Base-by-base conservation (phyloP, 495 filamentous ascomycete genomes). In the Penicillium macrosclerotiorum region DNA sequence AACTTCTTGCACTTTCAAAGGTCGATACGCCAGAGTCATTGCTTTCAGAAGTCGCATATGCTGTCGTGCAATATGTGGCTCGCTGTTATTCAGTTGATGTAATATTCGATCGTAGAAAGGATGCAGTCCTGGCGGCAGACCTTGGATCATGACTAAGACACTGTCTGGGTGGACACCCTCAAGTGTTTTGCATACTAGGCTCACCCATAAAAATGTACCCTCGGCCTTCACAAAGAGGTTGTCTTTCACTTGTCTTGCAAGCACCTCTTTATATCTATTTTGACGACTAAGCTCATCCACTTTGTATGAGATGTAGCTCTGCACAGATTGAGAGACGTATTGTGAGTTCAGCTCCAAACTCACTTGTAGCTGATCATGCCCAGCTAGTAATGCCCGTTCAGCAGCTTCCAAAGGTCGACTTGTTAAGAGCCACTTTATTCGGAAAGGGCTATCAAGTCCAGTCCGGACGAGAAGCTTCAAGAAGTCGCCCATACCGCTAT, bases 201-300 rank as follows among this genome's bases (percentile, higher is more conserved):
- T 54, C 8, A 65, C 64, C 62, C 60, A 68, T 5, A 68, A 39
- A 38, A 64, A 68, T 2, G 52, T 68, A 17, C 59, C 52, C 17
- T 57, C 63, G 23, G 57, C 42, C 40, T 55, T 69, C 16, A 33
- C 12, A 8, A 30, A n/a, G 9, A 72, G 33, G 31, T 51, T 31
- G 29, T 6, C 62, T 44, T 30, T 24, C 4, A 29, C 25, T 51
- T 45, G 8, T 13, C 29, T 17, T 20, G n/a, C 34, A 36, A 48
- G 22, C 42, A 23, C 8, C 37, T 32, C n/a, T 30, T 23, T 8
- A 30, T 61, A 34, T 31, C 11, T 18, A 2, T 34, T 8, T 2
- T 18, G 19, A 31, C 8, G 27, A 1, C 43, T 44, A 5, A 64
- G 54, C 20, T 49, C 14, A 14, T 36, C 14, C 11, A 67, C 37